These are phyloP conservation scores for Cyclocybe aegerita DNA, from an alignment of 768 basidiomycete genomes.

Conservation along the genomic window DNA sequence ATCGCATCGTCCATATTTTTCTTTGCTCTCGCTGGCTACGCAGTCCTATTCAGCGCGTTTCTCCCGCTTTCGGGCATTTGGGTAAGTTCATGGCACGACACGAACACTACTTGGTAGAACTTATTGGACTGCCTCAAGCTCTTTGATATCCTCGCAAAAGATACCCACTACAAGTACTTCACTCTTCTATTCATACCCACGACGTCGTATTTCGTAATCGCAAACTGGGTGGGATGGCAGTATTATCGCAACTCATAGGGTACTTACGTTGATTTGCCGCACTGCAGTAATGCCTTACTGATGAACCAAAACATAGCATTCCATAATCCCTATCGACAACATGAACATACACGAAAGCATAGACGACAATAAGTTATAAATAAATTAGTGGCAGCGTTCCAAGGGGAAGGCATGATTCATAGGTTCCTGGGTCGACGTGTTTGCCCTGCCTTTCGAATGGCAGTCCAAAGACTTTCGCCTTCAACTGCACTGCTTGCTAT, in stretches of 20 bases:
- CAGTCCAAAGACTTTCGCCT: slow-evolving; percentile 22
- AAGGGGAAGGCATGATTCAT: slow-evolving; percentile 5
- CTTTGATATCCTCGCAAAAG: slow-evolving; percentile 61
- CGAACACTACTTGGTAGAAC: neutral
- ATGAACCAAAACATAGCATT: slow-evolving; percentile 1
- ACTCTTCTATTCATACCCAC: slow-evolving; percentile 76
- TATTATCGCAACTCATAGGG: slow-evolving; percentile 85
- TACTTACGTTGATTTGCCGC: neutral
- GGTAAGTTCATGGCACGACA: slow-evolving; percentile 36
- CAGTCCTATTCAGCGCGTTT: slow-evolving; percentile 65
- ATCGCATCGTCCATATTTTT: slow-evolving; percentile 48
- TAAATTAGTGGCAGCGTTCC: slow-evolving; percentile 16
- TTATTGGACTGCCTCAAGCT: slow-evolving; percentile 38
- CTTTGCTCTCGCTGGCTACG: slow-evolving; percentile 59
- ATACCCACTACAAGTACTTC: slow-evolving; percentile 93
- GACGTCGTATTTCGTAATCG: slow-evolving; percentile 87
- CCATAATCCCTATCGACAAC: neutral
- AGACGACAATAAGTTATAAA: slow-evolving; percentile 1
- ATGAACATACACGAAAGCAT: slow-evolving; percentile 4
- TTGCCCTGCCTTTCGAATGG: slow-evolving; percentile 18
- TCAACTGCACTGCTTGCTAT: slow-evolving; percentile 9
- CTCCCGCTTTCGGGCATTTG: slow-evolving; percentile 48
- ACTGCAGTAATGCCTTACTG: neutral
- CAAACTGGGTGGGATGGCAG: slow-evolving; percentile 99
- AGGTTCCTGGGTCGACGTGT: slow-evolving; percentile 14